These are phyloP conservation scores for Luffa acutangula DNA, from an alignment of 306 rosid species.

Conservation along the genomic window DNA sequence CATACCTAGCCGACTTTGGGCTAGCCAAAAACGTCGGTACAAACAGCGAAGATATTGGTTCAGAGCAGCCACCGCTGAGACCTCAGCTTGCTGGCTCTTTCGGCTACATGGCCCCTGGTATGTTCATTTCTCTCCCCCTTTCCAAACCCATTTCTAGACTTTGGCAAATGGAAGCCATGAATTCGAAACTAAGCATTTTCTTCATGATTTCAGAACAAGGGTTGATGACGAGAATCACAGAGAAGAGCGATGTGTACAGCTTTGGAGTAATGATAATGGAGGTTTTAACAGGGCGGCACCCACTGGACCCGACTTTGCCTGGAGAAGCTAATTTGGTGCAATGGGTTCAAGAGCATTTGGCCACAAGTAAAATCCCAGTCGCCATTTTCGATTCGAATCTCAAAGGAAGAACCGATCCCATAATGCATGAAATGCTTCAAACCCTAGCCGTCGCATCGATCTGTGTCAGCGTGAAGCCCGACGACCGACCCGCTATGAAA, in stretches of 20 bases:
- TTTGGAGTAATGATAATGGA: conserved; percentile 76
- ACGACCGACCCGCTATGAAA: conserved; percentile 77
- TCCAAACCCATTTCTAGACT: neutral
- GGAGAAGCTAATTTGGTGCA: conserved; percentile 57
- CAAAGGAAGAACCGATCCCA: conserved; percentile 46
- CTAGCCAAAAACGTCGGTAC: conserved; percentile 31
- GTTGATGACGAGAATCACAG: conserved; percentile 46
- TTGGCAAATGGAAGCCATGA: neutral
- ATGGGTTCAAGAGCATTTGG: conserved; percentile 69
- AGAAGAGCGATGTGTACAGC: conserved; percentile 81
- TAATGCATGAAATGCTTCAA: conserved; percentile 66
- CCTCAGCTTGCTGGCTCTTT: conserved; percentile 62
- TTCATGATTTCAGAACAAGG: conserved; percentile 39
- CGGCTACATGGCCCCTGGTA: conserved; percentile 97
- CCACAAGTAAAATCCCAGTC: conserved; percentile 29
- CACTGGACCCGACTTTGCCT: conserved; percentile 78
- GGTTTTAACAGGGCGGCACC: conserved; percentile 83
- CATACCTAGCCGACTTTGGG: conserved; percentile 74
- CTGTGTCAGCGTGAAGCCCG: conserved; percentile 34
- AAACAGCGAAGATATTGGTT: conserved; percentile 14
- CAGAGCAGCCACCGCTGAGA: conserved; percentile 28
- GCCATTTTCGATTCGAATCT: conserved; percentile 68
- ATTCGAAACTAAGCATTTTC: neutral
- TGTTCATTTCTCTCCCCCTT: neutral
- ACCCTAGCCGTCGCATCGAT: conserved; percentile 60